Base-by-base conservation (phyloP, 139 green algal species). In the Marvania coccoides region DNA sequence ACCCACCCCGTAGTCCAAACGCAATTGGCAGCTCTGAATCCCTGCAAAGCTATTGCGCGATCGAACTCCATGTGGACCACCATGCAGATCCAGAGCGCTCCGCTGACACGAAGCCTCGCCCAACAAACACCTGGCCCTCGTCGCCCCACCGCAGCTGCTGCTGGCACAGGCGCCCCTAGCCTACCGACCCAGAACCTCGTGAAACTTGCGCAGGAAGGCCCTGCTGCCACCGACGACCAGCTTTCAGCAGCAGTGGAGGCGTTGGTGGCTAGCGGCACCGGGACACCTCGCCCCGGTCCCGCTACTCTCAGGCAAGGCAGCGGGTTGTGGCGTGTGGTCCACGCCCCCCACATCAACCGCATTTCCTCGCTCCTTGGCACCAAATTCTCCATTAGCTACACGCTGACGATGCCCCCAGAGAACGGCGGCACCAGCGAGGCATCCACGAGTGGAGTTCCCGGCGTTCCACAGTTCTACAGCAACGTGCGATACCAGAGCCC, bases 381-480 rank as follows among this genome's bases (percentile, higher is more conserved):
- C n/a, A 35, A 33, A 1, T 83, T 85, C 63, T 67, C 67, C 29
- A 78, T 82, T 46, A 48, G 59, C 29, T 82, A 85, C 61, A 63
- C 55, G 7, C 64, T 83, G 24, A 19, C 42, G 19, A 51, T 19
- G 42, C 42, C 42, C 42, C 19, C 19, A 19, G 42, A 51, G 19
- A 51, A 51, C 19, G 42, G 19, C 29, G 60, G 6, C 69, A 74
- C 23, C 37, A 23, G 39, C n/a, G 29, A 12, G 37, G 31, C 57
- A 48, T 47, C 28, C 37, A 29, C 5, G 33, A 57, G 6, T 24
- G 33, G 47, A 7, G 47, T 12, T 24, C 6, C 9, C 26, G 34
- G 6, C 5, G 34, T 23, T 47, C 5, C 54, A 14, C 54, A 6
- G 5, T 61, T 83, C 10, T 35, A 48, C 2, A 65, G 40, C 13